Conservation (phyloP, 1,139 yeast genomes). For the Ogataea hybrid region DNA sequence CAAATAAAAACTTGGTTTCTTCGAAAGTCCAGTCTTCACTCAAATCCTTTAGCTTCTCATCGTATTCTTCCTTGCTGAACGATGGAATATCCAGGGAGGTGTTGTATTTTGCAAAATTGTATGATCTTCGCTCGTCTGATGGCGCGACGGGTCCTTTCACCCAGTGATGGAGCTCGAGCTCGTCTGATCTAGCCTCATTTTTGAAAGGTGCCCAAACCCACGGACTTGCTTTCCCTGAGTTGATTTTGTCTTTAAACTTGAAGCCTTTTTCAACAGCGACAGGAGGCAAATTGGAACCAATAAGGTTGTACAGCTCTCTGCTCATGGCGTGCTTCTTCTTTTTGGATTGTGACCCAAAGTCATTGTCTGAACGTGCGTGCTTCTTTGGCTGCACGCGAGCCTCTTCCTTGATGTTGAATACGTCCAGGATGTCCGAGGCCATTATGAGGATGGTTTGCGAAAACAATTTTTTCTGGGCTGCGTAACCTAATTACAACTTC, state of each 20-base stretch:
- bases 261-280: constrained; percentile 51
- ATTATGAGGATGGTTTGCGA: constrained; percentile 11
- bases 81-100: constrained; percentile 68
- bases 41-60: constrained; percentile 44
- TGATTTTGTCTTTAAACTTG: constrained; percentile 65
- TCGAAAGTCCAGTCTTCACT: constrained; percentile 61
- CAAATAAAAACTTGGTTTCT: constrained; percentile 76
- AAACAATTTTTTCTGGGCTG: constrained; percentile 11
- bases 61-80: constrained; percentile 65
- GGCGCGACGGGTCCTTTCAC: constrained; percentile 66
- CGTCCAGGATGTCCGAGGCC: constrained; percentile 73
- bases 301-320: constrained; percentile 79
- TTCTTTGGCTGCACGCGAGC: constrained; percentile 36
- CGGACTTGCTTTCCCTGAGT: constrained; percentile 65
- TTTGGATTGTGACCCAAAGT: constrained; percentile 20
- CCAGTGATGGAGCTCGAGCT: constrained; percentile 73
- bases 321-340: constrained; percentile 66
- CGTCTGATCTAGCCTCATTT: constrained; percentile 50
- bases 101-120: constrained; percentile 75
- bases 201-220: constrained; percentile 73
- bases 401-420: constrained; percentile 60
- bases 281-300: constrained; percentile 95
- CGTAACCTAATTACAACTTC: constrained; percentile 6
- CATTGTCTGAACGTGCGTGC: constrained; percentile 10
- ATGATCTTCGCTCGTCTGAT: constrained; percentile 48